Percentiles rank a stretch among this genome's conserved stretches.
These are phyloP conservation scores for Wickerhamiella azyma DNA, from an alignment of 805 yeast genomes.

Conservation along the genomic window DNA sequence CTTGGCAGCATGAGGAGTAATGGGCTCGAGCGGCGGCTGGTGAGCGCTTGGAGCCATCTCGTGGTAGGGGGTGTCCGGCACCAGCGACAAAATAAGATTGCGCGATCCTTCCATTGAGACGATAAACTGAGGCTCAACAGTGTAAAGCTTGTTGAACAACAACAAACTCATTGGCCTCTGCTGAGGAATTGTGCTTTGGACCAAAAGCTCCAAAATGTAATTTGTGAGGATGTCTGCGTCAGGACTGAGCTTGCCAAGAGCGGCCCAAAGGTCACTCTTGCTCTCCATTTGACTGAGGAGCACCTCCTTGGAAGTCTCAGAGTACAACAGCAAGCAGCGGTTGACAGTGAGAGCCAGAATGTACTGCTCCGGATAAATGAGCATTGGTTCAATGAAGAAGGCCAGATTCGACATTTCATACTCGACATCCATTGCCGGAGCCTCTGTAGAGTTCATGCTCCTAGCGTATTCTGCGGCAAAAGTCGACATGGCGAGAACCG, in stretches of 20 bases:
- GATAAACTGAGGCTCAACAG: slow-evolving; percentile 2
- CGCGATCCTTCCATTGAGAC: background rate
- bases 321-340: slow-evolving; percentile 1
- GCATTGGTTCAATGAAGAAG: slow-evolving; percentile 3
- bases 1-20: background rate
- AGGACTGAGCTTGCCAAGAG: slow-evolving; percentile 2
- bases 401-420: slow-evolving; percentile 1
- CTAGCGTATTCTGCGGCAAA: background rate
- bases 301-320: background rate
- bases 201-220: background rate
- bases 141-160: slow-evolving; percentile 1
- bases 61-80: background rate
- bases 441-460: background rate
- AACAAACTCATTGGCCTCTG: background rate
- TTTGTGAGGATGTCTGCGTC: background rate
- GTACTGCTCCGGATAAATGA: slow-evolving; percentile 7
- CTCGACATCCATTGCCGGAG: background rate
- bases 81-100: slow-evolving; percentile 3
- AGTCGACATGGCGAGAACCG: background rate
- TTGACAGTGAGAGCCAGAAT: slow-evolving; percentile 1
- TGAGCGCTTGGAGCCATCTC: background rate
- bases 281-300: background rate
- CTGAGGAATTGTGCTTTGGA: background rate
- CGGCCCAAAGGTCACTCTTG: slow-evolving; percentile 2
- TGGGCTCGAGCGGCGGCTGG: background rate